Evolutionary conservation across 2,329 filamentous ascomycete genomes (phyloP).

Genomic region (Xylaria sp.): DNA sequence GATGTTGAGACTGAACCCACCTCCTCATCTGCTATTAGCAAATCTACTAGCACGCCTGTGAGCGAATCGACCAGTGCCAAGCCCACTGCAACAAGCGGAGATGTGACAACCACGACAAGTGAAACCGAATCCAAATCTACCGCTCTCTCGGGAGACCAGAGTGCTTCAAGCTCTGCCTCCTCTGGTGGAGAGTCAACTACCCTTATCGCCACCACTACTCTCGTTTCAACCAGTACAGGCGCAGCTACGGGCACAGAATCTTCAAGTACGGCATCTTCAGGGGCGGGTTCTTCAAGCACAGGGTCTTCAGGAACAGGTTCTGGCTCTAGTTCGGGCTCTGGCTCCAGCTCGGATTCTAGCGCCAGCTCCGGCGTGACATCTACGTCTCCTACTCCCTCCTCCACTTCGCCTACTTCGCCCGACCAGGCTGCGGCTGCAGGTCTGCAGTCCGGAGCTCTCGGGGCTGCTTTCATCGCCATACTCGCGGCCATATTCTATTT

Average conservation of each 20-base stretch:
- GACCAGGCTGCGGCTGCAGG: not conserved
- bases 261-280: slow-evolving; percentile 47
- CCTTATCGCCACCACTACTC: slow-evolving; percentile 36
- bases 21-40: slow-evolving; percentile 24
- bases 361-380: slow-evolving; percentile 38
- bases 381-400: slow-evolving; percentile 35
- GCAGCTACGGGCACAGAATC: slow-evolving; percentile 31
- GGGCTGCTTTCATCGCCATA: slow-evolving; percentile 48
- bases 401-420: not conserved
- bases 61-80: slow-evolving; percentile 35
- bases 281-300: slow-evolving; percentile 42
- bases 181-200: slow-evolving; percentile 43
- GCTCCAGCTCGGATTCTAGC: slow-evolving; percentile 18
- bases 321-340: slow-evolving; percentile 11
- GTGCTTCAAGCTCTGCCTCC: slow-evolving; percentile 44
- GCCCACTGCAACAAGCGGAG: slow-evolving; percentile 26
- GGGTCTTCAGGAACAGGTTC: slow-evolving; percentile 34
- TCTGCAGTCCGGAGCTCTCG: slow-evolving; percentile 11
- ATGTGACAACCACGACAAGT: not conserved
- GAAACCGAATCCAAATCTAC: slow-evolving; percentile 10
- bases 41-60: slow-evolving; percentile 35
- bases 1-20: slow-evolving; percentile 44
- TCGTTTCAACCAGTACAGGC: slow-evolving; percentile 35
- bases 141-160: slow-evolving; percentile 42
- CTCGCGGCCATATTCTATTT: slow-evolving; percentile 50